Percentiles rank a stretch among this genome's conserved stretches.
These are phyloP conservation scores for Obelidium mucronatum DNA, from an alignment of 192 early-diverging fungal genomes.

Conservation along the genomic window DNA sequence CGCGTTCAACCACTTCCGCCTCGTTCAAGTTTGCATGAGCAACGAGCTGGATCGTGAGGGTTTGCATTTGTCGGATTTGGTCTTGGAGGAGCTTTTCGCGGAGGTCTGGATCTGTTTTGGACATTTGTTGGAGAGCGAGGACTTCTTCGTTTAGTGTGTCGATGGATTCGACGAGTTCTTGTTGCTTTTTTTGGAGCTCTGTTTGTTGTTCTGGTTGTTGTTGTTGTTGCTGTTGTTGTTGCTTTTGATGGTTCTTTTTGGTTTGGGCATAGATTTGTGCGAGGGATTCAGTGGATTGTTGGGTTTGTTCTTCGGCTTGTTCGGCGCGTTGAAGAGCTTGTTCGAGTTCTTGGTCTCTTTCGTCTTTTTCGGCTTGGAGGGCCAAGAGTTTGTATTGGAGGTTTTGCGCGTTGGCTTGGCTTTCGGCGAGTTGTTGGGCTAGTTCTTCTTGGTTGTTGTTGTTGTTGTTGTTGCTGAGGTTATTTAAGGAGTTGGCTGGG, in stretches of 20 bases:
- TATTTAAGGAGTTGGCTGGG: constrained; percentile 22
- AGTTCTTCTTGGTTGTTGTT: constrained; percentile 2
- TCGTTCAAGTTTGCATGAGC: constrained; percentile 19
- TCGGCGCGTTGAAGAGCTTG: constrained; percentile 7
- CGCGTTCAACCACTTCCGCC: constrained; percentile 20
- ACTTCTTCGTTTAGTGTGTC: constrained; percentile 23
- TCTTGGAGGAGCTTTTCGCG: constrained; percentile 23
- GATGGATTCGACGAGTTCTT: constrained; percentile 19
- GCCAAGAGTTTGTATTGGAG: constrained; percentile 30
- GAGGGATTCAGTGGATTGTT: constrained; percentile 6
- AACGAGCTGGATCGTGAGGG: constrained; percentile 16
- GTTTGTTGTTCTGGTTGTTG: background rate
- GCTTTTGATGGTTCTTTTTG: constrained; percentile 25
- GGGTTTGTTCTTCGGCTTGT: constrained; percentile 9
- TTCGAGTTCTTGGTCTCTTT: constrained; percentile 9
- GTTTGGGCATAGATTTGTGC: background rate
- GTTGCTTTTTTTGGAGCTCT: constrained; percentile 8
- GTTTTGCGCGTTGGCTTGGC: background rate
- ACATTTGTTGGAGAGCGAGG: constrained; percentile 7
- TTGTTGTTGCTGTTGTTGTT: background rate
- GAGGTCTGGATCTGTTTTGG: background rate
- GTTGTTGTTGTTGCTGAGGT: constrained; percentile 21
- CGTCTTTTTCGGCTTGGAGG: constrained; percentile 10
- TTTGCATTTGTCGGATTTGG: constrained; percentile 25
- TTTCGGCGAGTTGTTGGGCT: background rate